Evolutionary conservation across 164 flowering plant genomes (phyloP), one percentile per base, ranked within the genome.

Genomic region (Platanus orientalis): DNA sequence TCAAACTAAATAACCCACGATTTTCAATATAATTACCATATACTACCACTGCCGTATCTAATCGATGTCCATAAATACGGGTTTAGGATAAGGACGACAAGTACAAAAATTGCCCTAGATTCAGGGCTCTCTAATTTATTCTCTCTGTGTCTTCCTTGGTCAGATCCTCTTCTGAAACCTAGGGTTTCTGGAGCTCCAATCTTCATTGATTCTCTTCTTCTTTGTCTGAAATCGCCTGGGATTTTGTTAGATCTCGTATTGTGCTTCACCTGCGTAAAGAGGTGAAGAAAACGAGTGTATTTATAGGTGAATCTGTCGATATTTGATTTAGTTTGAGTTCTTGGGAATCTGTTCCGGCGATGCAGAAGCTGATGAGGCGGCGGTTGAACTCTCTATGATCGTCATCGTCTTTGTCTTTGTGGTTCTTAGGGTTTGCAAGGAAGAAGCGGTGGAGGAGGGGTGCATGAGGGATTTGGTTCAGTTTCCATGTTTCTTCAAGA

Each of bases 381-480:
- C 19, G 25, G 60, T 45, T 48, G 55, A 27, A 58, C 51, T 20
- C 42, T 71, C 77, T 74, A 74, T 74, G 77, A 74, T 66, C 66
- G 64, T 67, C 23, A 64, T 26, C 4, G 71, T 24, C 27, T 63
- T 48, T 40, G 47, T 53, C 68, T 84, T n/a, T n/a, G n/a, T n/a
- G n/a, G n/a, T n/a, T n/a, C n/a, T n/a, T n/a, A n/a, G n/a, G n/a
- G n/a, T n/a, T n/a, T n/a, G n/a, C n/a, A n/a, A n/a, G n/a, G n/a
- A n/a, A n/a, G n/a, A n/a, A n/a, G n/a, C n/a, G n/a, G n/a, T n/a
- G n/a, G n/a, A n/a, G n/a, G n/a, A n/a, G n/a, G n/a, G n/a, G n/a
- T n/a, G n/a, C n/a, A n/a, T 83, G 87, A 74, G 75, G 82, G 85
- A 78, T 67, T 61, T 78, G 75, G 65, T 63, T 67, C 45, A 54